A percentile compares a stretch with the other conserved stretches of the same genome.
Conservation (phyloP, 2,329 filamentous ascomycete species). For the Botrytis fabae region DNA sequence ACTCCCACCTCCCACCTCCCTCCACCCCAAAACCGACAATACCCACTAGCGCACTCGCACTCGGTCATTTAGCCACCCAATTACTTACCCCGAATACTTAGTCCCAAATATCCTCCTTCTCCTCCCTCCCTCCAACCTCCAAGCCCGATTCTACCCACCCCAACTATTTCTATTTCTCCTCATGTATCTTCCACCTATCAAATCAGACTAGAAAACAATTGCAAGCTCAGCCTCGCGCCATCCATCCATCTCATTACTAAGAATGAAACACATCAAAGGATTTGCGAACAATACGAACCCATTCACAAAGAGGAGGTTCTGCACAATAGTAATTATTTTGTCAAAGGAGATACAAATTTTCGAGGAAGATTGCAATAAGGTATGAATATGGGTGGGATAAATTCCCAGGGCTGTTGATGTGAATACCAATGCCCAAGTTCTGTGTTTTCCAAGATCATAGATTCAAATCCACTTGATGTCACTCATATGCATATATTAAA, state of each 20-base stretch:
- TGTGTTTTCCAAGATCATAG: neutral
- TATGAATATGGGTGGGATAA: neutral
- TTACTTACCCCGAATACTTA: neutral
- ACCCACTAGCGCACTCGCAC: neutral
- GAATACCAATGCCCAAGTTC: neutral
- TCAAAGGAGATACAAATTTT: neutral
- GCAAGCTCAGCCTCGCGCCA: neutral
- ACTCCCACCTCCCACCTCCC: neutral
- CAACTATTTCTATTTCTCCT: neutral
- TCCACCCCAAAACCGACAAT: neutral
- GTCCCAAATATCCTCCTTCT: neutral
- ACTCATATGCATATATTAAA: neutral
- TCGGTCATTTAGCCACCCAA: neutral
- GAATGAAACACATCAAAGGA: neutral
- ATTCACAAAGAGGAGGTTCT: neutral
- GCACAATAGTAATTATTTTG: neutral
- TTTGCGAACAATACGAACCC: neutral
- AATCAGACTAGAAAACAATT: neutral
- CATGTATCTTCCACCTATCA: neutral
- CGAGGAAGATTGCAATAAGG: neutral
- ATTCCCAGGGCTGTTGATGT: neutral
- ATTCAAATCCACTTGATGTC: neutral
- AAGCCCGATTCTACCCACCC: neutral
- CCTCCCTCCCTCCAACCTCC: neutral
- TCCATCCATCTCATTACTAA: neutral